These are phyloP conservation scores for Flaveria trinervia DNA, from an alignment of 129 eudicot species.

Conservation along the genomic window DNA sequence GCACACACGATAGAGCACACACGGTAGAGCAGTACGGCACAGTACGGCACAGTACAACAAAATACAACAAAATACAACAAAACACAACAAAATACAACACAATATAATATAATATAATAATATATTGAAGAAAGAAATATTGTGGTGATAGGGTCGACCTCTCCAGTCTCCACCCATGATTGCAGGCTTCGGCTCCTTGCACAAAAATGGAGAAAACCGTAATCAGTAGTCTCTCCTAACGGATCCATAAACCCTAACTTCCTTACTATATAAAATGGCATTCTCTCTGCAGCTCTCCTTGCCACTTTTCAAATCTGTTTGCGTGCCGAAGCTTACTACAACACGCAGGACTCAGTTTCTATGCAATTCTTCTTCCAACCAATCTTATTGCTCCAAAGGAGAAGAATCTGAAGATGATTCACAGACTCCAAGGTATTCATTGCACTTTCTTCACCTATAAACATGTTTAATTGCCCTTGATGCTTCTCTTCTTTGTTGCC, in stretches of 20 bases:
- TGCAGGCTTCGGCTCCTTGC: background rate
- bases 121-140: no score
- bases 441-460: background rate
- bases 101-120: no score
- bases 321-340: background rate
- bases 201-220: conserved; percentile 1
- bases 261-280: conserved; percentile 32
- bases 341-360: conserved; percentile 29
- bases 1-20: no score
- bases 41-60: no score
- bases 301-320: conserved; percentile 27
- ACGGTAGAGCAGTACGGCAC: no score
- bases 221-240: background rate
- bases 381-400: conserved; percentile 30
- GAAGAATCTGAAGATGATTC: conserved; percentile 27
- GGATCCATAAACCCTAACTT: background rate
- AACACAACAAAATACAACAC: no score
- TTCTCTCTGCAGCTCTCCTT: conserved; percentile 37
- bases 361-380: conserved; percentile 38
- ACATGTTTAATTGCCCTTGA: background rate
- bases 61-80: no score
- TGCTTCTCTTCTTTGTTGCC: background rate
- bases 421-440: conserved; percentile 29
- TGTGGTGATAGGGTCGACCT: conserved; percentile 11
- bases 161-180: background rate